Conservation (phyloP, 495 filamentous ascomycete species). For the Neurospora sp. region DNA sequence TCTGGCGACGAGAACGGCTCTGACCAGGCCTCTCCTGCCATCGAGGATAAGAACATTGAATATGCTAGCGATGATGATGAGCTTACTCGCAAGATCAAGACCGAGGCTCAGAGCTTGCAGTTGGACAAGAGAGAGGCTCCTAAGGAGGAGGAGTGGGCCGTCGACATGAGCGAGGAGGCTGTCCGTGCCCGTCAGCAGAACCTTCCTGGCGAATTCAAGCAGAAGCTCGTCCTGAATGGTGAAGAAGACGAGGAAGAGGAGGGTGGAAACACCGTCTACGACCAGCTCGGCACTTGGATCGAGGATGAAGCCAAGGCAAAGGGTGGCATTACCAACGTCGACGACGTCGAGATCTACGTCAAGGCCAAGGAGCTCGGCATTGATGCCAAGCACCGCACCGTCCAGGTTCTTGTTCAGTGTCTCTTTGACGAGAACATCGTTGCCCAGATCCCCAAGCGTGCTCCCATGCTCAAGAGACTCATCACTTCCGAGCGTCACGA, state of each 20-base stretch:
- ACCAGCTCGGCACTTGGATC: constrained; percentile 91
- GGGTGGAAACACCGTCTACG: constrained; percentile 70
- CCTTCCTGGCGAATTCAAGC: constrained; percentile 84
- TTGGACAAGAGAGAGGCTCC: constrained; percentile 40
- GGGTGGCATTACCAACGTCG: constrained; percentile 62
- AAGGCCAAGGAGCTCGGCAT: constrained; percentile 96
- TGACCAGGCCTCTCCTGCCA: constrained; percentile 57
- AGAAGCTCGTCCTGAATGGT: constrained; percentile 72
- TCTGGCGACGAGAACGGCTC: constrained; percentile 61
- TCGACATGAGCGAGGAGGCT: constrained; percentile 89
- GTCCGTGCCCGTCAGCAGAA: constrained; percentile 88
- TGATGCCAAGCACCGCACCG: constrained; percentile 86
- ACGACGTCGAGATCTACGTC: constrained; percentile 82
- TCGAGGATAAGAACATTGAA: constrained; percentile 53
- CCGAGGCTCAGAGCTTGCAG: constrained; percentile 65
- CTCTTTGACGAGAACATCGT: constrained; percentile 86
- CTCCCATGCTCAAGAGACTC: constrained; percentile 80
- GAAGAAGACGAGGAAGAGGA: constrained; percentile 80
- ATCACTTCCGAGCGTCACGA: constrained; percentile 84
- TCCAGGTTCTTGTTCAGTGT: constrained; percentile 85
- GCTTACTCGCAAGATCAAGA: constrained; percentile 79
- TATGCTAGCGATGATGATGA: constrained; percentile 87
- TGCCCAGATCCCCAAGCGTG: constrained; percentile 69
- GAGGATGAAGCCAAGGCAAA: constrained; percentile 59
- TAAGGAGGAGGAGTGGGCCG: constrained; percentile 85